A percentile compares a stretch with the other conserved stretches of the same genome.
Conservation (phyloP, 192 early-diverging fungal species). For the Rhizophlyctis rosea region DNA sequence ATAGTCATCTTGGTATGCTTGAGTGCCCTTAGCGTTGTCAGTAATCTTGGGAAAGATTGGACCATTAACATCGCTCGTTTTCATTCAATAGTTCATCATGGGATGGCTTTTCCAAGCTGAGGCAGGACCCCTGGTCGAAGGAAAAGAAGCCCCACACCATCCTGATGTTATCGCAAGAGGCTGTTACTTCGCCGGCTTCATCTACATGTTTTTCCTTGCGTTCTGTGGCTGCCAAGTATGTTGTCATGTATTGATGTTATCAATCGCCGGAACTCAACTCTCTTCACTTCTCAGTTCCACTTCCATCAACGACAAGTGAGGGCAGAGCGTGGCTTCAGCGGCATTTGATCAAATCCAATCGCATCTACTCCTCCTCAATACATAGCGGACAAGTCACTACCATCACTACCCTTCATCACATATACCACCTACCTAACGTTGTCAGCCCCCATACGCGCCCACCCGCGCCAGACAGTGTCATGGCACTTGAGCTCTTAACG, state of each 20-base stretch:
- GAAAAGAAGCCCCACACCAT: slow-evolving; percentile 15
- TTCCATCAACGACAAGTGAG: slow-evolving; percentile 10
- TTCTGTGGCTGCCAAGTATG: slow-evolving; percentile 28
- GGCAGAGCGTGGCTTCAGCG: slow-evolving; percentile 15
- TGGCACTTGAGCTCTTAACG: no score
- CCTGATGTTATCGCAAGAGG: slow-evolving; percentile 19
- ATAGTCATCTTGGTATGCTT: slow-evolving; percentile 20
- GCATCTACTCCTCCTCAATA: no score
- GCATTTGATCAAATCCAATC: no score
- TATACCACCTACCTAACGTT: no score
- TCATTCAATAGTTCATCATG: slow-evolving; percentile 15
- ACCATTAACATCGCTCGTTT: background rate
- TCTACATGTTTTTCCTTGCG: slow-evolving; percentile 27
- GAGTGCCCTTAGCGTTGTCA: background rate
- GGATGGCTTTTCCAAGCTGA: slow-evolving; percentile 20
- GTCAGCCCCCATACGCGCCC: no score
- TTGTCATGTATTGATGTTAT: background rate
- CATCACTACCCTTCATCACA: no score
- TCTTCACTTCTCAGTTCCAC: slow-evolving; percentile 7
- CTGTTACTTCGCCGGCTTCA: slow-evolving; percentile 30
- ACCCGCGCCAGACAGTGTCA: no score
- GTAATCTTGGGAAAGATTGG: background rate
- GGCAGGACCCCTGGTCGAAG: slow-evolving; percentile 15
- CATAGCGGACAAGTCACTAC: no score
- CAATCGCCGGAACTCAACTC: background rate